Evolutionary conservation across 2,329 filamentous ascomycete species (phyloP).

Genomic region (Phialocephala subalpina): DNA sequence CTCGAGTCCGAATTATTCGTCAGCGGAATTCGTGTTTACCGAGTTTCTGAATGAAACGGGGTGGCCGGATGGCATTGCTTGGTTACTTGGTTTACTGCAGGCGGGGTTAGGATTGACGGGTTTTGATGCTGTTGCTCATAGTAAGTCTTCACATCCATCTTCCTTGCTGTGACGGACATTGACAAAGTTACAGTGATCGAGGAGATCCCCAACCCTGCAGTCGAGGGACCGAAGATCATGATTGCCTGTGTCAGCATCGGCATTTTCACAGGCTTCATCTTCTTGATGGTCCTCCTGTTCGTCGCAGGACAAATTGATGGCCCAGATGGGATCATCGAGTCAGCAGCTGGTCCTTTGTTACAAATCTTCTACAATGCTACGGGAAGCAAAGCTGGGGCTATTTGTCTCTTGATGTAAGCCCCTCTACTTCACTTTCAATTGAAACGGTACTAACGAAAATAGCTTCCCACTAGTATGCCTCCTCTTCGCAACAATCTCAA

Average conservation of each 20-base stretch:
- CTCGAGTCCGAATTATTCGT: conserved; percentile 59
- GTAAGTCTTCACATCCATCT: conserved; percentile 13
- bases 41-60: conserved; percentile 63
- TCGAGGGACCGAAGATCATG: conserved; percentile 58
- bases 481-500: conserved; percentile 67
- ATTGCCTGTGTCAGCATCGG: conserved; percentile 57
- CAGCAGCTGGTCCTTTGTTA: conserved; percentile 55
- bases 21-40: conserved; percentile 59
- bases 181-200: conserved; percentile 53
- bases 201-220: conserved; percentile 59
- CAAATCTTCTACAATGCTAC: conserved; percentile 60
- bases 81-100: conserved; percentile 61
- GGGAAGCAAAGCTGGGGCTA: conserved; percentile 45
- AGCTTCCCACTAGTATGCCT: conserved; percentile 69
- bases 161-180: not conserved
- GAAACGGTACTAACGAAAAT: conserved; percentile 13
- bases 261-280: conserved; percentile 55
- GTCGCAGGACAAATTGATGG: conserved; percentile 41
- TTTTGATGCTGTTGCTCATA: conserved; percentile 47
- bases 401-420: conserved; percentile 37
- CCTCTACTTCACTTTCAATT: not conserved
- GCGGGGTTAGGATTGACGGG: conserved; percentile 61
- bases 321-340: conserved; percentile 52
- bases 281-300: conserved; percentile 49
- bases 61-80: conserved; percentile 57